These are phyloP conservation scores for Nicotiana noctiflora DNA, from an alignment of 257 asterid genomes.

Conservation along the genomic window DNA sequence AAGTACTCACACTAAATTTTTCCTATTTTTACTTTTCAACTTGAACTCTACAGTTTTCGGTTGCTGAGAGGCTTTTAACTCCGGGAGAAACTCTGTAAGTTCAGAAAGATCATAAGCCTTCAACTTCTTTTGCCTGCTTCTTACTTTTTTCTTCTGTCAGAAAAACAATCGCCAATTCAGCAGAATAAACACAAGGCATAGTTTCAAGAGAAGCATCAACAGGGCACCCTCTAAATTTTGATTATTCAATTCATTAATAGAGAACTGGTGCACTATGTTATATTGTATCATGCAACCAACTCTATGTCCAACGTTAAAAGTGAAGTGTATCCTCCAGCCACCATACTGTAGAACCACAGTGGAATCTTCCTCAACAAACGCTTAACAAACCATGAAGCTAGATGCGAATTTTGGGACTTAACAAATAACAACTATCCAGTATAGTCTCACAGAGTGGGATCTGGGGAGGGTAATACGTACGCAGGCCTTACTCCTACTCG, in stretches of 20 bases:
- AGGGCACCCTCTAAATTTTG: not conserved
- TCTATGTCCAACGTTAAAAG: not conserved
- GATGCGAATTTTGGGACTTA: not conserved
- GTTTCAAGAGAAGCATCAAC: not conserved
- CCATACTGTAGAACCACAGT: not conserved
- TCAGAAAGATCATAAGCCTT: conserved; percentile 68
- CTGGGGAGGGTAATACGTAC: too few species aligned
- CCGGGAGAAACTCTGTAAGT: conserved; percentile 69
- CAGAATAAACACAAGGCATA: not conserved
- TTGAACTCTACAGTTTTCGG: conserved; percentile 37
- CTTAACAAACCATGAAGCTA: not conserved
- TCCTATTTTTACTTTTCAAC: conserved; percentile 57
- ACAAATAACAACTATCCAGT: too few species aligned
- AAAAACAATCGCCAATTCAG: conserved; percentile 2
- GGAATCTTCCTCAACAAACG: not conserved
- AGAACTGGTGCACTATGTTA: not conserved
- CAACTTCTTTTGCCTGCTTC: conserved; percentile 47
- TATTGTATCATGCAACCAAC: not conserved
- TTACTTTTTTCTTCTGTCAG: conserved; percentile 44
- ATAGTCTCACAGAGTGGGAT: too few species aligned
- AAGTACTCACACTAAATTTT: conserved; percentile 53
- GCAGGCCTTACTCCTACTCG: too few species aligned
- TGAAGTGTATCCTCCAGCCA: not conserved
- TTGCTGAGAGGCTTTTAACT: conserved; percentile 31
- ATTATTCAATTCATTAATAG: not conserved